Evolutionary conservation across 352 stramenopile species (phyloP).

Genomic region (Elongisporangium anandrum): DNA sequence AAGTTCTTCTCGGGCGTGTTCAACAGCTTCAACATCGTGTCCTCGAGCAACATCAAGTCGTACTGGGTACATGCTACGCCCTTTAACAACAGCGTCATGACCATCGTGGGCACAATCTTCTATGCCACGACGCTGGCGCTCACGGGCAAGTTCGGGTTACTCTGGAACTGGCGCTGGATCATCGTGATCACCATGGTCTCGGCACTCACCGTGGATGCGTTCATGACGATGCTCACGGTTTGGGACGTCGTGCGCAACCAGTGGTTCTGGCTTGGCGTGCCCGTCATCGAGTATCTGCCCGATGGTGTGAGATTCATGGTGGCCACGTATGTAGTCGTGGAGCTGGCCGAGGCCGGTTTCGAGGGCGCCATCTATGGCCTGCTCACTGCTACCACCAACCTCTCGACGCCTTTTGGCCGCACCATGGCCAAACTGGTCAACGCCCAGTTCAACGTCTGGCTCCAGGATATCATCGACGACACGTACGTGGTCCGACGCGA

Average conservation of each 20-base stretch:
- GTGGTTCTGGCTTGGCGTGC: constrained; percentile 61
- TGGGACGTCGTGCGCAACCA: constrained; percentile 51
- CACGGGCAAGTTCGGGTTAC: constrained; percentile 35
- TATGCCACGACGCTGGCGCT: constrained; percentile 43
- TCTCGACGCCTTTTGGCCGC: constrained; percentile 37
- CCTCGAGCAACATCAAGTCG: constrained; percentile 43
- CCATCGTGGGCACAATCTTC: constrained; percentile 40
- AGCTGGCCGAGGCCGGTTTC: constrained; percentile 45
- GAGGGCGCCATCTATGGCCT: constrained; percentile 55
- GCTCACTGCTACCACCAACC: constrained; percentile 43
- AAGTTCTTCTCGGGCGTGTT: constrained; percentile 63
- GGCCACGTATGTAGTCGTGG: constrained; percentile 49
- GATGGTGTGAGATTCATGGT: constrained; percentile 51
- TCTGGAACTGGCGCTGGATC: constrained; percentile 55
- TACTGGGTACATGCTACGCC: constrained; percentile 56
- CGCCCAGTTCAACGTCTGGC: constrained; percentile 42
- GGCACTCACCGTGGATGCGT: constrained; percentile 30
- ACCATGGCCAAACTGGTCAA: constrained; percentile 57
- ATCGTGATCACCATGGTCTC: constrained; percentile 38
- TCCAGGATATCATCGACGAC: constrained; percentile 43
- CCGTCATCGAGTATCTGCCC: constrained; percentile 45
- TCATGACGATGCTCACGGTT: constrained; percentile 50
- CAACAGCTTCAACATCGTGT: constrained; percentile 59
- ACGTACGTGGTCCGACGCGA: constrained; percentile 41
- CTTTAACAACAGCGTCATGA: constrained; percentile 52